A percentile compares a stretch with the other conserved stretches of the same genome.
These are phyloP conservation scores for Nitzschia sp. DNA, from an alignment of 108 stramenopile genomes.

Conservation along the genomic window DNA sequence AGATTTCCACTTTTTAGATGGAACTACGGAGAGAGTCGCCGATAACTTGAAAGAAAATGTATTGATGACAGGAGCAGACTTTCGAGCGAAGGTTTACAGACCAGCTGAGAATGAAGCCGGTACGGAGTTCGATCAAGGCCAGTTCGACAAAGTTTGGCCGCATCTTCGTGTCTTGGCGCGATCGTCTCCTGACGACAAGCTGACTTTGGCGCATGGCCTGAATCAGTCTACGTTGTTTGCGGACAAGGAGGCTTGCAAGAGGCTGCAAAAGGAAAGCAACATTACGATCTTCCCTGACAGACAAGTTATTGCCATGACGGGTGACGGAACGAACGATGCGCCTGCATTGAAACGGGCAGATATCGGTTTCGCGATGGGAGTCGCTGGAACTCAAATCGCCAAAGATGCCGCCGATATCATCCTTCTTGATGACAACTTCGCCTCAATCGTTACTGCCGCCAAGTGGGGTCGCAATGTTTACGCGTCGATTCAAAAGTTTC, in stretches of 20 bases:
- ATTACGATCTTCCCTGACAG: constrained; percentile 82
- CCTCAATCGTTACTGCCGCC: constrained; percentile 96
- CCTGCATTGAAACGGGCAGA: constrained; percentile 98
- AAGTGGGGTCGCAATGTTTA: constrained; percentile 98
- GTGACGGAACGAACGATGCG: constrained; percentile 99
- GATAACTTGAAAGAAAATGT: constrained; percentile 75
- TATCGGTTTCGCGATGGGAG: constrained; percentile 98
- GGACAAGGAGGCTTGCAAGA: constrained; percentile 50
- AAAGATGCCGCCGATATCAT: constrained; percentile 95
- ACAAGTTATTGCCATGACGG: constrained; percentile 97
- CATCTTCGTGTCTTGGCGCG: constrained; percentile 77
- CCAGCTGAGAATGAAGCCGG: constrained; percentile 39
- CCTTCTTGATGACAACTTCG: constrained; percentile 96
- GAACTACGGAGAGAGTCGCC: constrained; percentile 61
- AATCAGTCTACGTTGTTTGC: constrained; percentile 81
- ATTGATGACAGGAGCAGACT: constrained; percentile 82
- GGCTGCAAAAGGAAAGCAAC: constrained; percentile 46
- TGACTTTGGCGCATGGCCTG: constrained; percentile 85
- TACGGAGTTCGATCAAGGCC: constrained; percentile 75
- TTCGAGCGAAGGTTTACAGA: constrained; percentile 64
- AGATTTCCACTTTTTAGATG: constrained; percentile 65
- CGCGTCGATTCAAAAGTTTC: constrained; percentile 96
- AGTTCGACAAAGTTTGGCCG: constrained; percentile 89
- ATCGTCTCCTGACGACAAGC: constrained; percentile 82
- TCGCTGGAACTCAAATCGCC: constrained; percentile 97